A percentile compares a stretch with the other conserved stretches of the same genome.
phyloP scores from a whole-genome alignment of 768 basidiomycete species.

The Xerocomellus amylosporus region DNA sequence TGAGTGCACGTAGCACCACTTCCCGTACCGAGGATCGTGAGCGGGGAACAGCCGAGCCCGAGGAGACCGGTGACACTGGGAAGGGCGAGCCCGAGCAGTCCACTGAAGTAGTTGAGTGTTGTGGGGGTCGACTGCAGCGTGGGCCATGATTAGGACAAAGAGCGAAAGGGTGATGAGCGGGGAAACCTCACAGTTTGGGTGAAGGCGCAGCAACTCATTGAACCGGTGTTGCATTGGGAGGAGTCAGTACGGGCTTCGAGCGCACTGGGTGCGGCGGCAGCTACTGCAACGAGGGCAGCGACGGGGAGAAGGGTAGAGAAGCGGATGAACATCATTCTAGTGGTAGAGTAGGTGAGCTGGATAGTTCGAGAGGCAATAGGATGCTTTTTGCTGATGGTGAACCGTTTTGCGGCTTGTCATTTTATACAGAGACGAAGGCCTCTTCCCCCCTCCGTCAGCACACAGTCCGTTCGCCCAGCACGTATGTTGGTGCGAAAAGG shows the following conservation, averaged over 20 bases:
- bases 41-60: conserved; percentile 6
- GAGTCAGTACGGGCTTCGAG: neutral
- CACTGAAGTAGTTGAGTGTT: neutral
- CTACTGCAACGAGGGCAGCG: conserved; percentile 7
- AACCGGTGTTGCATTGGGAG: conserved; percentile 12
- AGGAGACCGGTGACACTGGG: neutral
- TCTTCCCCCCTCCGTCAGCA: neutral
- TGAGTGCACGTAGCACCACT: conserved; percentile 2
- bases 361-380: neutral
- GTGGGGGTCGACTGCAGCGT: neutral
- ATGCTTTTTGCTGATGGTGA: neutral
- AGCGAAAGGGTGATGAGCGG: too few species aligned
- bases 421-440: conserved; percentile 6
- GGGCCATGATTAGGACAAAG: neutral
- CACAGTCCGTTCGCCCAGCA: neutral
- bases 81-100: neutral
- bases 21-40: neutral
- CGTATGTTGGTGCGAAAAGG: neutral
- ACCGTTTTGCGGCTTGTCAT: neutral
- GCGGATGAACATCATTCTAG: conserved; percentile 4
- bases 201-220: conserved; percentile 8
- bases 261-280: conserved; percentile 4
- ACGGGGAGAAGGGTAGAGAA: conserved; percentile 6
- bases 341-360: neutral
- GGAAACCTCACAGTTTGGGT: neutral